Evolutionary conservation across 352 stramenopile genomes (phyloP).

Genomic region (Globisporangium irregulare): DNA sequence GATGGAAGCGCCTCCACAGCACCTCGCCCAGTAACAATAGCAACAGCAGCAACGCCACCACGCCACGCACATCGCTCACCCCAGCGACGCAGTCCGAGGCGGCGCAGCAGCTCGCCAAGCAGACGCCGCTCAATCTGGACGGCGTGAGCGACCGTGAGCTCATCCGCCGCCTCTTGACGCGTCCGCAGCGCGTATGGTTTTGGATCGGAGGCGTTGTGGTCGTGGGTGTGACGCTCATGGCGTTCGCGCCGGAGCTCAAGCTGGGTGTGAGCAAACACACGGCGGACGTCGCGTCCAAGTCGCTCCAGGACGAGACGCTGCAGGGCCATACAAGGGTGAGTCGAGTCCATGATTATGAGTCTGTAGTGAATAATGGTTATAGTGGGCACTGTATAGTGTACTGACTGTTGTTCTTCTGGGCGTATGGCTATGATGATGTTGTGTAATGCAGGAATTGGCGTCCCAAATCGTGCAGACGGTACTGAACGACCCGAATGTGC

Average conservation of each 20-base stretch:
- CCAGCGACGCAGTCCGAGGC: not conserved
- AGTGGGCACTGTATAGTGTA: not conserved
- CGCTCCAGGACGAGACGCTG: constrained; percentile 82
- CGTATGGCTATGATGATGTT: not conserved
- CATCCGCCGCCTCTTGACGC: constrained; percentile 31
- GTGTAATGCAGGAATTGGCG: constrained; percentile 41
- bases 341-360: not conserved
- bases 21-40: not conserved
- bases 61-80: no score
- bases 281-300: constrained; percentile 76
- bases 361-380: not conserved
- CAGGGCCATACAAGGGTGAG: constrained; percentile 52
- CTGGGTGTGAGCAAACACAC: constrained; percentile 80
- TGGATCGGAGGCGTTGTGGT: constrained; percentile 46
- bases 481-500: constrained; percentile 80
- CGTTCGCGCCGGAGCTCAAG: constrained; percentile 76
- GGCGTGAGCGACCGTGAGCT: constrained; percentile 46
- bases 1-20: not conserved
- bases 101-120: not conserved
- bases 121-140: constrained; percentile 11
- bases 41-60: not conserved
- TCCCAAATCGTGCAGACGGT: constrained; percentile 87
- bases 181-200: constrained; percentile 55
- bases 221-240: constrained; percentile 50
- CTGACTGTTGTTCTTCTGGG: constrained; percentile 1